Percentiles rank a stretch among this genome's conserved stretches.
Conservation (phyloP, 257 asterid species). For the Solanum appendiculatum region DNA sequence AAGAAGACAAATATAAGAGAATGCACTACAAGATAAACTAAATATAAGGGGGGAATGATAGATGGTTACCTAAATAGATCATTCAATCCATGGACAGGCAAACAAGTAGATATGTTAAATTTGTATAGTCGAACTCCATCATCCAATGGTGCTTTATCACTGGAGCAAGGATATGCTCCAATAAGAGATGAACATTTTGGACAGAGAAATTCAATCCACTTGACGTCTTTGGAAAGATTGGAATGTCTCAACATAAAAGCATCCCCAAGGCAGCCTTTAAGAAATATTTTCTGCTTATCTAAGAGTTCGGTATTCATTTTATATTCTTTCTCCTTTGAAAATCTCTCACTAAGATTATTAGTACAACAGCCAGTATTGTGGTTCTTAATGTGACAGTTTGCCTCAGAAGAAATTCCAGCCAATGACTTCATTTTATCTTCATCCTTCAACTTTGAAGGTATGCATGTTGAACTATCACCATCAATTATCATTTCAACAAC, state of each 20-base stretch:
- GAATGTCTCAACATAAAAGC: slow-evolving; percentile 76
- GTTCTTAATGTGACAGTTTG: background rate
- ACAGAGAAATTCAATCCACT: slow-evolving; percentile 56
- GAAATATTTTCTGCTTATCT: slow-evolving; percentile 66
- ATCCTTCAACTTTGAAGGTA: slow-evolving; percentile 17
- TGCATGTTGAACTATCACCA: slow-evolving; percentile 23
- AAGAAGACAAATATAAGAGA: background rate
- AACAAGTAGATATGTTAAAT: slow-evolving; percentile 54
- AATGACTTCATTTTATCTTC: slow-evolving; percentile 14
- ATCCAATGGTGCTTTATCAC: slow-evolving; percentile 52
- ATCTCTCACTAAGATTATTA: slow-evolving; percentile 12
- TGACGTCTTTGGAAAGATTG: slow-evolving; percentile 58
- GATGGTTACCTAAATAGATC: slow-evolving; percentile 53
- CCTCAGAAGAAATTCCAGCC: background rate
- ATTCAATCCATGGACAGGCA: slow-evolving; percentile 30
- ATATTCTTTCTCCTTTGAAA: slow-evolving; percentile 13
- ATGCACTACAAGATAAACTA: background rate
- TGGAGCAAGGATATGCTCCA: slow-evolving; percentile 79
- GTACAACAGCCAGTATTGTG: slow-evolving; percentile 29
- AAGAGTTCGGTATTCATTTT: slow-evolving; percentile 34
- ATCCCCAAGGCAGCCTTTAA: slow-evolving; percentile 72
- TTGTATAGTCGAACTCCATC: slow-evolving; percentile 78
- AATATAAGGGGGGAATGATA: background rate
- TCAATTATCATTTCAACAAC: slow-evolving; percentile 8
- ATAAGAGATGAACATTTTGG: slow-evolving; percentile 65